phyloP scores from a whole-genome alignment of 306 rosid species.

The Senna siamea region DNA sequence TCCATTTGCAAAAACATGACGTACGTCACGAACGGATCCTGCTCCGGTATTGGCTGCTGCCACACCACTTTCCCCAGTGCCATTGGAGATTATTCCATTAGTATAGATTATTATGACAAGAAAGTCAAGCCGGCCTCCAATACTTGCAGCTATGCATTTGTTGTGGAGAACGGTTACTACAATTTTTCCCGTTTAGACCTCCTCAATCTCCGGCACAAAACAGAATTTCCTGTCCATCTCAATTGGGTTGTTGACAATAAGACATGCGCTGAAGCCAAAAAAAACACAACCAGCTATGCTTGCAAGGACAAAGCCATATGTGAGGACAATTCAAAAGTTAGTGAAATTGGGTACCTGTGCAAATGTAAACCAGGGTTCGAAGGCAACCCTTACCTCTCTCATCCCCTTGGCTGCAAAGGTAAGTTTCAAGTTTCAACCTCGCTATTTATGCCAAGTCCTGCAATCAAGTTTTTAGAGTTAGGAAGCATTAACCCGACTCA shows the following conservation, averaged over 20 bases:
- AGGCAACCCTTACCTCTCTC: constrained; percentile 40
- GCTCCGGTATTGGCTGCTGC: constrained; percentile 1
- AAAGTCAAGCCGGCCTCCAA: fast-evolving
- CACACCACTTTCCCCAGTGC: background rate
- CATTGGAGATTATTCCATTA: constrained; percentile 13
- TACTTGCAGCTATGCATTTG: constrained; percentile 47
- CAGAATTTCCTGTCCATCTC: constrained; percentile 29
- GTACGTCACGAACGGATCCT: background rate
- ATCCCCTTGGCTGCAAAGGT: constrained; percentile 35
- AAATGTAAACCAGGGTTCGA: constrained; percentile 29
- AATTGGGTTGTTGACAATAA: constrained; percentile 51
- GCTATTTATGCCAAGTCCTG: too few relatives aligned
- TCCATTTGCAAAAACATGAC: background rate
- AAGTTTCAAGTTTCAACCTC: background rate
- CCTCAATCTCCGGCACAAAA: background rate
- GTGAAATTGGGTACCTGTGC: constrained; percentile 33
- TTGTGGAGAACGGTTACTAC: constrained; percentile 26
- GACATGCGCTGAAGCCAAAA: constrained; percentile 26
- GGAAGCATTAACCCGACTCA: too few relatives aligned
- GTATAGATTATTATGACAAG: fast-evolving
- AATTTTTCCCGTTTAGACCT: background rate
- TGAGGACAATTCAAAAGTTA: too few relatives aligned
- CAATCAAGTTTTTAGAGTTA: too few relatives aligned
- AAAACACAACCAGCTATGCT: background rate
- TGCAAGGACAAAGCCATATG: constrained; percentile 1